These are phyloP conservation scores for Suillus cothurnatus DNA, from an alignment of 768 basidiomycete species.

Conservation along the genomic window DNA sequence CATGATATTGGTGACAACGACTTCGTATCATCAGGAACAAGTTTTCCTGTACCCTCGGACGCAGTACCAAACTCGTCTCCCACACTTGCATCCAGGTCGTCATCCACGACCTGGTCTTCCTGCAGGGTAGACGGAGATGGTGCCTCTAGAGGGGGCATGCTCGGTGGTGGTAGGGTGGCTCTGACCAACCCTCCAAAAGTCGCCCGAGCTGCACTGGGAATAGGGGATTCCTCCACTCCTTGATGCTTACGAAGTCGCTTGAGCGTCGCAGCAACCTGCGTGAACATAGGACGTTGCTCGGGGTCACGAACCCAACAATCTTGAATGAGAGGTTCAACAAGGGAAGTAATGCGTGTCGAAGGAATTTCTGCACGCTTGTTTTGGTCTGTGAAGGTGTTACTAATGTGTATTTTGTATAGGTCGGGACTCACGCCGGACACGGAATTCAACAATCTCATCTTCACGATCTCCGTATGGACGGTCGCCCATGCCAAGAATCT, in stretches of 20 bases:
- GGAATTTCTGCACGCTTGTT: constrained; percentile 56
- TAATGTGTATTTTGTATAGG: constrained; percentile 20
- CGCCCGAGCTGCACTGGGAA: constrained; percentile 32
- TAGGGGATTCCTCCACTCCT: constrained; percentile 33
- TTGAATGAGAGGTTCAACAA: constrained; percentile 46
- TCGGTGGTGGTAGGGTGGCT: constrained; percentile 32
- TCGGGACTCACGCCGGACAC: constrained; percentile 48
- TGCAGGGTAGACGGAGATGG: constrained; percentile 17
- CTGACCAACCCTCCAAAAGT: constrained; percentile 17
- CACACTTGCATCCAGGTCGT: too few species aligned
- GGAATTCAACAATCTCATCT: constrained; percentile 51
- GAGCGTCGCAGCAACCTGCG: constrained; percentile 46
- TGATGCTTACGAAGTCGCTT: constrained; percentile 45
- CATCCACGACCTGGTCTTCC: not conserved
- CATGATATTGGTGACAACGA: too few species aligned
- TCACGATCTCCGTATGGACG: constrained; percentile 58
- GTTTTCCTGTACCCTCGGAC: not conserved
- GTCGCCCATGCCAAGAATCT: constrained; percentile 63
- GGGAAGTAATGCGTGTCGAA: constrained; percentile 32
- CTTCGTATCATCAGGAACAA: too few species aligned
- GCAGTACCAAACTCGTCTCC: not conserved
- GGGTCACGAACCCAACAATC: constrained; percentile 62
- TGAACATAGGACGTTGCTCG: constrained; percentile 53
- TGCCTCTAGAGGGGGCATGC: constrained; percentile 37
- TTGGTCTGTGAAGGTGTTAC: constrained; percentile 39